Evolutionary conservation across 306 rosid genomes (phyloP), one percentile per base, ranked within the genome.

Genomic region (Medicago ruthenica): DNA sequence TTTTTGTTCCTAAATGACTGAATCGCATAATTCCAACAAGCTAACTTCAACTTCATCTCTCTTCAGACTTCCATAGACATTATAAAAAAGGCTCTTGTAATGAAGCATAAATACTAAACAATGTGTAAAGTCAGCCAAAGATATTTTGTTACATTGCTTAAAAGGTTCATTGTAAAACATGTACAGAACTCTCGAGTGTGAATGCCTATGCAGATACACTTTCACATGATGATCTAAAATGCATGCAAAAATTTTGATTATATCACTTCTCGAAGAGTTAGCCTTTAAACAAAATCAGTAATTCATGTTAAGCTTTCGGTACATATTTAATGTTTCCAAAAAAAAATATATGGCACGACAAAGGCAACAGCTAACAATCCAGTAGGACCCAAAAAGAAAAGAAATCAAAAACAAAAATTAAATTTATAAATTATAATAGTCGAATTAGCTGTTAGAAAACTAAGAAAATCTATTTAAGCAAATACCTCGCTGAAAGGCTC

Each of bases 401-500:
- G 0, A 59, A 22, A 9, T 45, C 18, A 40, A 47, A 62, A 60
- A 65, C 17, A 58, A 4, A 24, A 62, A 78, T 31, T 27, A 60
- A 20, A 31, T 22, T 20, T 39, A 60, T 17, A 20, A 31, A 17
- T 20, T 39, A 60, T 17, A 61, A 16, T 48, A 34, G 37, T 34
- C 5, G 7, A n/a, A 50, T 7, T 6, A n/a, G 9, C 21, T 69
- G 20, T 71, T 47, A 4, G 22, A 39, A 73, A 55, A 18, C 59
- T 63, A 55, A 59, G 62, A 72, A 68, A 67, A 73, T 24, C 57
- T 65, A 63, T 62, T 39, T 15, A 64, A 53, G 78, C 40, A 66
- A 18, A 72, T 85, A 95, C 99, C 99, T 95, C 99, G 18, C 92
- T 92, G 86, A 95, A 95, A 79, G 99, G 99, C 80, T 95, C 99